Evolutionary conservation across 169 alveolate species (phyloP), one percentile per base, ranked within the genome.

Genomic region (Plasmodium cynomolgi): DNA sequence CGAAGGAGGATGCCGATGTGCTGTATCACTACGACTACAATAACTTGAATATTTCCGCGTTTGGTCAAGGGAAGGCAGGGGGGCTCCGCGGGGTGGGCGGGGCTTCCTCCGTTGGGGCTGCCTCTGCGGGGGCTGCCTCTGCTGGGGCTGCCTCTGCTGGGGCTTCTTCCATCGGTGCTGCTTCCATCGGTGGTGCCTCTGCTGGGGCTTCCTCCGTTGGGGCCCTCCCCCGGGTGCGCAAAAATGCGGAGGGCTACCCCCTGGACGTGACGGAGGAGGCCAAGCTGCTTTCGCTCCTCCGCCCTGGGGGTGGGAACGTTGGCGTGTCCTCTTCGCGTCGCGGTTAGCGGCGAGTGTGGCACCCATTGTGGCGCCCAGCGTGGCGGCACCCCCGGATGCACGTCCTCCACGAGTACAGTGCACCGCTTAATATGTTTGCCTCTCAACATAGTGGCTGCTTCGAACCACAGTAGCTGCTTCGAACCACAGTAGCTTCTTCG

Each of bases 21-120:
- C 47, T 90, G 50, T 90, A 90, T 58, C 83, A 86, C 26, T 90
- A 90, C 73, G 94, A 90, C 33, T 90, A 15, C 50, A 90, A 90
- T 33, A 90, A 80, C 29, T 8, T 90, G 9, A 90, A 90, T 26
- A 80, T 90, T 15, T 44, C 86, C 3, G 94, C 75, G 17, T 90
- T 90, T 80, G 29, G 75, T 34, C 29, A 85, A 26, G 33, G 62
- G 29, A 3, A 1, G 13, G 8, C n/a, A 7, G 37, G 23, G 23
- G 56, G 13, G 20, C 20, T 8, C 7, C 13, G 15, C 15, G 75
- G 15, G 17, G 58, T 13, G 26, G 75, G 26, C 15, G 34, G 9
- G 15, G 75, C 15, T 1, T 2, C 34, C 34, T 8, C 33, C 6
- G 6, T 7, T n/a, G 34, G 75, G 29, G n/a, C 26, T 3, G 29